Evolutionary conservation across 768 basidiomycete species (phyloP).

Genomic region (Tricholoma sp.): DNA sequence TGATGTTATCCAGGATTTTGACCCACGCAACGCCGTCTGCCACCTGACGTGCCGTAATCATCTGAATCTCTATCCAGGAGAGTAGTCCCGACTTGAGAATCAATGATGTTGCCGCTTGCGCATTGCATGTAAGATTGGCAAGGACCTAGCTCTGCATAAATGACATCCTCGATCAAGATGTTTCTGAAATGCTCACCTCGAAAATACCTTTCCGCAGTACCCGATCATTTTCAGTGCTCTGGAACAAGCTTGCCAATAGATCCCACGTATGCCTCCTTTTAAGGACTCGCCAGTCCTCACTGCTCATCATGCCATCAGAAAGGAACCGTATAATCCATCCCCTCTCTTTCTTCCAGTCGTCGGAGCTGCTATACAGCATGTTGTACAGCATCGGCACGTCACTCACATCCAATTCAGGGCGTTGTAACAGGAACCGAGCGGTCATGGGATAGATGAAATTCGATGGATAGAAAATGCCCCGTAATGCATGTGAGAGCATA

Average conservation of each 20-base stretch:
- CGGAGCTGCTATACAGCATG: conserved; percentile 77
- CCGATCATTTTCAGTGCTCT: conserved; percentile 53
- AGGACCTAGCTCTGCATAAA: conserved; percentile 47
- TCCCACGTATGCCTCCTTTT: conserved; percentile 87
- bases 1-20: conserved; percentile 60
- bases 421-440: conserved; percentile 85
- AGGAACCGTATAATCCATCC: conserved; percentile 85
- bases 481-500: conserved; percentile 76
- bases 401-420: conserved; percentile 69
- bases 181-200: conserved; percentile 42
- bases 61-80: conserved; percentile 79
- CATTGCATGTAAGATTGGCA: conserved; percentile 66
- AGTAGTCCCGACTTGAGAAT: conserved; percentile 69
- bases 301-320: conserved; percentile 71
- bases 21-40: conserved; percentile 55
- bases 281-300: conserved; percentile 77
- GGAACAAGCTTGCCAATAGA: conserved; percentile 76
- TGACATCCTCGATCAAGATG: background rate
- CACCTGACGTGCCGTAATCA: conserved; percentile 26
- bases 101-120: conserved; percentile 64
- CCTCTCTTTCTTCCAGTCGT: conserved; percentile 86
- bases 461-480: conserved; percentile 81
- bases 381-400: conserved; percentile 91
- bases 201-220: conserved; percentile 54
- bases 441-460: conserved; percentile 86